phyloP scores from a whole-genome alignment of 495 filamentous ascomycete species.

The Physcia stellaris region DNA sequence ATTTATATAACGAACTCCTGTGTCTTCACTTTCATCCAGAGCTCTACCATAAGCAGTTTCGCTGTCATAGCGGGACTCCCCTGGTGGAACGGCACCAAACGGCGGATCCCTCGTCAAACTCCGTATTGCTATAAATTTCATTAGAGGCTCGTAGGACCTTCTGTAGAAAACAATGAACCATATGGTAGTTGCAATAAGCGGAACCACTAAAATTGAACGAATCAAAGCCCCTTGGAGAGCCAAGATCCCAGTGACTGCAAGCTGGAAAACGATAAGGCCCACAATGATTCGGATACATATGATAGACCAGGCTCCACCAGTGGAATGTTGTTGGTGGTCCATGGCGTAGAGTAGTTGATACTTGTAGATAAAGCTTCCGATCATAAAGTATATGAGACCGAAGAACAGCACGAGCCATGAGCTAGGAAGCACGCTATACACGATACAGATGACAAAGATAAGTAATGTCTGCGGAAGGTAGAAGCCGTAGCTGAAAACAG shows the following conservation, averaged over 20 bases:
- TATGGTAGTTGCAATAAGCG: conserved; percentile 61
- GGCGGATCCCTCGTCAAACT: conserved; percentile 53
- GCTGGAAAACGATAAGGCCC: conserved; percentile 74
- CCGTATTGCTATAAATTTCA: conserved; percentile 79
- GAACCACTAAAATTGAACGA: conserved; percentile 55
- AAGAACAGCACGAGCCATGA: conserved; percentile 73
- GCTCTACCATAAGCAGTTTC: conserved; percentile 22
- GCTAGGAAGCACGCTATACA: conserved; percentile 79
- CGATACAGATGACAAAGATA: conserved; percentile 83
- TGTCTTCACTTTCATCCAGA: conserved; percentile 55
- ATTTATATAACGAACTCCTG: conserved; percentile 54
- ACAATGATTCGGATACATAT: conserved; percentile 82
- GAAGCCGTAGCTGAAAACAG: conserved; percentile 89
- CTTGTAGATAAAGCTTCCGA: conserved; percentile 93
- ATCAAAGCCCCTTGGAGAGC: conserved; percentile 59
- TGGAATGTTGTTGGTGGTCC: conserved; percentile 93
- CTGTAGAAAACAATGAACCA: conserved; percentile 74
- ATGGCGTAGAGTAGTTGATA: conserved; percentile 97
- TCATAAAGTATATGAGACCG: conserved; percentile 73
- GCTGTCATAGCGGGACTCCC: conserved; percentile 26
- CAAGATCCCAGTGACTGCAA: conserved; percentile 80
- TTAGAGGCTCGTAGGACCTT: conserved; percentile 67
- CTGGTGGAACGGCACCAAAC: conserved; percentile 22
- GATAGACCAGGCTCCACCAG: conserved; percentile 86
- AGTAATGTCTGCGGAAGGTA: conserved; percentile 86